Evolutionary conservation across 352 stramenopile genomes (phyloP), one percentile per base, ranked within the genome.

Genomic region (Globisporangium yorkense): DNA sequence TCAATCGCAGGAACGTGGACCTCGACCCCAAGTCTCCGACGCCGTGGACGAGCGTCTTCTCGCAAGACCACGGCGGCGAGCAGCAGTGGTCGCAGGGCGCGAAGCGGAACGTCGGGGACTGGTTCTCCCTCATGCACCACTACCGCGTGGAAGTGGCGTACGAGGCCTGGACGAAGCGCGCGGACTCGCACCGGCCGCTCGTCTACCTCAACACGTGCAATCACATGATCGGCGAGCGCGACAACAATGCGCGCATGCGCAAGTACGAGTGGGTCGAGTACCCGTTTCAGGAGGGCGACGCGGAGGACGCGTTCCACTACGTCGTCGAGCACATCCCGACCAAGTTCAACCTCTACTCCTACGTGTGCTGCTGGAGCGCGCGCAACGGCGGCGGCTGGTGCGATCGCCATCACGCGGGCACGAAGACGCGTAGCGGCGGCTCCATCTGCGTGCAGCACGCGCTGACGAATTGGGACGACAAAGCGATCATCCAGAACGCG

Each of bases 51-150:
- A 79, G 70, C 56, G 71, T 93, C 52, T 91, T 84, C 62, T 89
- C 75, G 10, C 61, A 74, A 54, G 85, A 94, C 61, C 75, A 94
- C 67, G 72, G 75, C 41, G 85, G 85, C 57, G 77, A 80, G 33
- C 85, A 94, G 66, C 67, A 77, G 53, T 94, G 85, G 85, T 67
- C 83, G n/a, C 82, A 92, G 58, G 85, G 85, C 52, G 83, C 83
- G 57, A 94, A 94, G 66, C 76, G 72, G 66, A 72, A 93, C 63
- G 68, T 94, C 41, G 77, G 76, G 61, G 83, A 76, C 53, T 94
- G 85, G 85, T 94, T 94, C 71, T 94, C 85, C 20, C 80, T 94
- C 68, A 94, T 94, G 85, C 79, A 94, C 65, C 85, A 94, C 71
- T 93, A 94, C 67, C 57, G 74, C 27, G 69, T 63, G 1, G 83